A percentile compares a stretch with the other conserved stretches of the same genome.
phyloP scores from a whole-genome alignment of 73 alveolate genomes.

The Loxodes magnus region DNA sequence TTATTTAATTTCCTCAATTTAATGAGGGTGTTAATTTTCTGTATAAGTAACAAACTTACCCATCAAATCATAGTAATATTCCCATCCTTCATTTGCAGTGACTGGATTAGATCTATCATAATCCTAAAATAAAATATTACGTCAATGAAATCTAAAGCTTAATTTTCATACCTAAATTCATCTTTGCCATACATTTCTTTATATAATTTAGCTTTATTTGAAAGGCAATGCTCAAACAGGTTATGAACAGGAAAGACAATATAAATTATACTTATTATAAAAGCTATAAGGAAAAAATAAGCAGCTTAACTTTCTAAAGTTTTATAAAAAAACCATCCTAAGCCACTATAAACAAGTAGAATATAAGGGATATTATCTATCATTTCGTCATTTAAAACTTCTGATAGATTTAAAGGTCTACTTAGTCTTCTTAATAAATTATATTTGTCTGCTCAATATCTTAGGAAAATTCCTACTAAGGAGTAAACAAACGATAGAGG shows the following conservation, averaged over 20 bases:
- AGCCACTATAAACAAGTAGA: not conserved
- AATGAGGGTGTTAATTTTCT: too few relatives aligned
- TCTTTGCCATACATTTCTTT: not conserved
- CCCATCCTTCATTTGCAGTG: conserved; percentile 22
- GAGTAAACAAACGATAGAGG: conserved; percentile 39
- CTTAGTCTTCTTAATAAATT: conserved; percentile 32
- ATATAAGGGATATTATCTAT: conserved; percentile 1
- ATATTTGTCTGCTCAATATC: conserved; percentile 48
- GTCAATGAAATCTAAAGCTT: conserved; percentile 11
- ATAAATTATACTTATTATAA: too few relatives aligned
- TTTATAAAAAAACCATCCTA: too few relatives aligned
- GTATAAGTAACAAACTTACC: too few relatives aligned
- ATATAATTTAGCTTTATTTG: too few relatives aligned
- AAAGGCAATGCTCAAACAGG: too few relatives aligned
- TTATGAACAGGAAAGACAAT: too few relatives aligned
- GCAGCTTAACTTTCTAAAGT: too few relatives aligned
- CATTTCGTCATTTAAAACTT: not conserved
- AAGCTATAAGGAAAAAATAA: too few relatives aligned
- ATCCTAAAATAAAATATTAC: too few relatives aligned
- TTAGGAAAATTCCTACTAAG: conserved; percentile 17
- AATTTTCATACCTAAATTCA: conserved; percentile 28
- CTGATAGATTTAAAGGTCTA: conserved; percentile 20
- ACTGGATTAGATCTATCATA: conserved; percentile 52
- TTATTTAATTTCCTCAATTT: too few relatives aligned
- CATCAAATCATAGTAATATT: too few relatives aligned